Percentiles rank a stretch among this genome's conserved stretches.
These are phyloP conservation scores for Cryphonectria naterciae DNA, from an alignment of 2,329 filamentous ascomycete species.

Conservation along the genomic window DNA sequence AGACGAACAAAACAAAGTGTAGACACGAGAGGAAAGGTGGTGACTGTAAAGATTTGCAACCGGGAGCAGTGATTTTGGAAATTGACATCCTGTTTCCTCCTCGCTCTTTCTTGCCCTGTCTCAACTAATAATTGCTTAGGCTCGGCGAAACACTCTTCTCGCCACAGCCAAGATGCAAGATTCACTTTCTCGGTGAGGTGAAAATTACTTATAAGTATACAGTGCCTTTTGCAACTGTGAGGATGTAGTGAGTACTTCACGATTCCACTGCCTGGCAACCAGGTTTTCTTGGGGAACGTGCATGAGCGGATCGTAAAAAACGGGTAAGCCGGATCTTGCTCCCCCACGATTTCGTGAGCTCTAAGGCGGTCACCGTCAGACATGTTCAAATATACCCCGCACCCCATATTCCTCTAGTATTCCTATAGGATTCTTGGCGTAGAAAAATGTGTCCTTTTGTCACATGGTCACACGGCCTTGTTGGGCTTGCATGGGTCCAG, in stretches of 20 bases:
- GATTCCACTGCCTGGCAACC: background rate
- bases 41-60: background rate
- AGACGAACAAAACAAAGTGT: background rate
- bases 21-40: background rate
- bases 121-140: background rate
- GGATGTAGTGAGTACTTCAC: background rate
- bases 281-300: background rate
- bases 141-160: background rate
- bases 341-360: background rate
- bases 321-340: background rate
- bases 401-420: background rate
- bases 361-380: background rate
- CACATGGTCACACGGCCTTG: background rate
- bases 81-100: background rate
- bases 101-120: background rate
- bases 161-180: background rate
- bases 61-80: background rate
- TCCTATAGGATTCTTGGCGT: constrained; percentile 5
- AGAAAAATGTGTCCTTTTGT: background rate
- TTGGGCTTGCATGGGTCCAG: background rate
- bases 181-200: background rate
- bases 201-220: background rate
- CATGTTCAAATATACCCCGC: background rate
- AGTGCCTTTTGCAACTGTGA: constrained; percentile 3
- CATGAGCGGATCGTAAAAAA: background rate